phyloP scores from a whole-genome alignment of 805 yeast species.

The Teunomyces funiuensis region DNA sequence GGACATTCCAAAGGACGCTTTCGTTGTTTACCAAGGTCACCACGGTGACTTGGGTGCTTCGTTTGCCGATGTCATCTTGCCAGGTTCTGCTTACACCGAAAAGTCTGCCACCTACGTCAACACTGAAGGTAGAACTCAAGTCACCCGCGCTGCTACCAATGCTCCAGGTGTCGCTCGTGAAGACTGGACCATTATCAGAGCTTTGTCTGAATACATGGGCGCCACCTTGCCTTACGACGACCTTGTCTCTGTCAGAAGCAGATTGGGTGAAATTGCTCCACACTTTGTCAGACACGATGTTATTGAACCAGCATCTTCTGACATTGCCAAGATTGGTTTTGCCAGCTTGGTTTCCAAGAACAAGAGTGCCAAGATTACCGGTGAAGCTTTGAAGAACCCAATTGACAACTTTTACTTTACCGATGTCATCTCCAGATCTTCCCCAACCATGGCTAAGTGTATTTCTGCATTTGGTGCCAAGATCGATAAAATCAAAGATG shows the following conservation, averaged over 20 bases:
- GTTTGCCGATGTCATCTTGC: conserved; percentile 81
- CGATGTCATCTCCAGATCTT: conserved; percentile 80
- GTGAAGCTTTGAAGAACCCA: conserved; percentile 61
- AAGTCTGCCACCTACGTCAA: conserved; percentile 81
- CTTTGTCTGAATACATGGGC: conserved; percentile 74
- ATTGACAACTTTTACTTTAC: conserved; percentile 85
- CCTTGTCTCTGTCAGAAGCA: conserved; percentile 59
- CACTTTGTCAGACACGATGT: conserved; percentile 74
- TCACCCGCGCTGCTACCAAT: conserved; percentile 81
- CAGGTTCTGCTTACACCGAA: conserved; percentile 88
- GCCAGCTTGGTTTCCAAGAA: conserved; percentile 42
- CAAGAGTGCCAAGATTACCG: conserved; percentile 36
- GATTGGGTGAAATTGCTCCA: conserved; percentile 79
- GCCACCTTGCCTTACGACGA: conserved; percentile 76
- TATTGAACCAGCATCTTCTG: conserved; percentile 64
- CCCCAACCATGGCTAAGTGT: conserved; percentile 89
- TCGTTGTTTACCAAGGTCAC: conserved; percentile 88
- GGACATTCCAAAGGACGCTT: conserved; percentile 79
- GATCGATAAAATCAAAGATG: conserved; percentile 58
- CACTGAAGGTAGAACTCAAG: conserved; percentile 87
- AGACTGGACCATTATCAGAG: conserved; percentile 87
- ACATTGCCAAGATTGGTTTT: conserved; percentile 58
- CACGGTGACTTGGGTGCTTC: conserved; percentile 91
- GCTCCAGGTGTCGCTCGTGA: conserved; percentile 90
- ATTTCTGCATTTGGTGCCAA: conserved; percentile 69